Conservation (phyloP, 73 alveolate genomes). For the Halteria grandinella region DNA sequence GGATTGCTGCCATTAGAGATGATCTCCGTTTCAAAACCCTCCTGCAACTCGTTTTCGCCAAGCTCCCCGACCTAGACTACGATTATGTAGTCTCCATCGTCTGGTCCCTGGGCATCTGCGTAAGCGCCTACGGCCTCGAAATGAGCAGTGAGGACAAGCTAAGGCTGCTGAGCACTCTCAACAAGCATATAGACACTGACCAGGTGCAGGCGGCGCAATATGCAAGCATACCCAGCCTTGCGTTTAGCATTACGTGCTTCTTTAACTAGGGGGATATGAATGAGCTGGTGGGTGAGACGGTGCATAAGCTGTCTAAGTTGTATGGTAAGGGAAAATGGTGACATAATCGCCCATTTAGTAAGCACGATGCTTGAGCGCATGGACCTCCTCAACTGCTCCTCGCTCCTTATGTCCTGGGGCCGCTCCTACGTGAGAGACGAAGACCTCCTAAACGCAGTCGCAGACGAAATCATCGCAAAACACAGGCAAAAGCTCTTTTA, state of each 20-base stretch:
- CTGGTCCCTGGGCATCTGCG: slow-evolving; percentile 47
- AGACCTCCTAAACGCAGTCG: not conserved
- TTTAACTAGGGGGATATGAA: slow-evolving; percentile 17
- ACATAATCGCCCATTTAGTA: not conserved
- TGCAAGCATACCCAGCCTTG: not conserved
- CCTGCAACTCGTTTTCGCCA: slow-evolving; percentile 15
- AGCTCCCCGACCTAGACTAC: slow-evolving; percentile 24
- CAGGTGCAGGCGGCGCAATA: not conserved
- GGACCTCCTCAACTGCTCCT: slow-evolving; percentile 39
- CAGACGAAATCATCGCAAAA: slow-evolving; percentile 6
- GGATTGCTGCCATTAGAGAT: not conserved
- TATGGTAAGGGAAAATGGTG: too few relatives aligned
- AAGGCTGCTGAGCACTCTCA: not conserved
- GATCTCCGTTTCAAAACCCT: slow-evolving; percentile 41
- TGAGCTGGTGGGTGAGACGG: not conserved
- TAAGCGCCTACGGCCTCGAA: not conserved
- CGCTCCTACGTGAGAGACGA: not conserved
- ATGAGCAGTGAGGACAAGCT: slow-evolving; percentile 10
- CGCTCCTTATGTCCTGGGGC: slow-evolving; percentile 41
- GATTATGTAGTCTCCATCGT: slow-evolving; percentile 34
- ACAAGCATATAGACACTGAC: too few relatives aligned
- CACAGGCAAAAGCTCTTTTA: not conserved
- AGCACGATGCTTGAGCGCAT: slow-evolving; percentile 16
- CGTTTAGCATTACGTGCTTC: slow-evolving; percentile 12
- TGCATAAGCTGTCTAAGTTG: not conserved